These are phyloP conservation scores for Pythium guiyangense DNA, from an alignment of 352 stramenopile species.

Conservation along the genomic window DNA sequence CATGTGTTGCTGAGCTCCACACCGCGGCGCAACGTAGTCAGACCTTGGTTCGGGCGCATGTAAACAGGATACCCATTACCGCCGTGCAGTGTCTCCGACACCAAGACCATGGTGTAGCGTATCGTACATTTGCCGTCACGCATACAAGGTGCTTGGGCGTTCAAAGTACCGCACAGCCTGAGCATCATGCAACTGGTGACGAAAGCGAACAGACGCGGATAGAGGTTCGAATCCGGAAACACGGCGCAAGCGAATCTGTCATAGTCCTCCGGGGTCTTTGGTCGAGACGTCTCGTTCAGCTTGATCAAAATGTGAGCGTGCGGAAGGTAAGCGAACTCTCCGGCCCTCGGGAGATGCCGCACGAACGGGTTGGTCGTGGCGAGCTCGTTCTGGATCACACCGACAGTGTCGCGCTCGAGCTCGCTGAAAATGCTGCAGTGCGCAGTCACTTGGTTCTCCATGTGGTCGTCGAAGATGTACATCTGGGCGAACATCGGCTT, in stretches of 20 bases:
- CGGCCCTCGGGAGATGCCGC: neutral
- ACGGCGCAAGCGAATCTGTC: slow-evolving; percentile 9
- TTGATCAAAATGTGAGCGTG: slow-evolving; percentile 3
- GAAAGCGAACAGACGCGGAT: slow-evolving; percentile 5
- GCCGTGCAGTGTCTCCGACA: slow-evolving; percentile 2
- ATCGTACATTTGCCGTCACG: slow-evolving; percentile 23
- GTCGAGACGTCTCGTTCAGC: neutral
- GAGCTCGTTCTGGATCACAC: neutral
- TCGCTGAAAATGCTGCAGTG: neutral
- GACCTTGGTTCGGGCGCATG: slow-evolving; percentile 5
- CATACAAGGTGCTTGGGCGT: slow-evolving; percentile 8
- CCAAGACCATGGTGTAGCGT: slow-evolving; percentile 14
- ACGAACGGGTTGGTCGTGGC: neutral
- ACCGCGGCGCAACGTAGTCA: slow-evolving; percentile 13
- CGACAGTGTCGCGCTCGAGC: neutral
- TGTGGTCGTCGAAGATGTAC: neutral
- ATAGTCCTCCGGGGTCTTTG: neutral
- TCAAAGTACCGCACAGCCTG: slow-evolving; percentile 5
- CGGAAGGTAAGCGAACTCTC: neutral
- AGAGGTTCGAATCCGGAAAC: slow-evolving; percentile 5
- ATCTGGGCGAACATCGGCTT: neutral
- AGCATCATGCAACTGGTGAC: slow-evolving; percentile 14
- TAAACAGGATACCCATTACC: slow-evolving; percentile 15
- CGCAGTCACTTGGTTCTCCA: neutral
- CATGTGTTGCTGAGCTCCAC: slow-evolving; percentile 21